phyloP scores from a whole-genome alignment of 2,329 filamentous ascomycete genomes.

The Beauveria bassiana region DNA sequence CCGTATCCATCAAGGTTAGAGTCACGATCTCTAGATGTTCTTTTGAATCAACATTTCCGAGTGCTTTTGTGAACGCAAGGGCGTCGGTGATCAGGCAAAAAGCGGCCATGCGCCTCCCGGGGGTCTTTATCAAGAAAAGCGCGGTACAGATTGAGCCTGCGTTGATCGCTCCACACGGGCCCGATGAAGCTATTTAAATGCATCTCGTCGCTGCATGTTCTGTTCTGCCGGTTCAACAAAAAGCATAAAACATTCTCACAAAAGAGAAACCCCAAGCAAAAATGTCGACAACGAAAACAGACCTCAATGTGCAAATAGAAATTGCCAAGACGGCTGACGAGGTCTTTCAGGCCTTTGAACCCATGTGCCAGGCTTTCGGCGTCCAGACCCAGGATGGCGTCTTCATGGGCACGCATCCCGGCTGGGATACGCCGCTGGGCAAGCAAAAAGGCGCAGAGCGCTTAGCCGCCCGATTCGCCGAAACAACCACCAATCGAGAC shows the following conservation, averaged over 20 bases:
- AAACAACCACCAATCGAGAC: constrained; percentile 29
- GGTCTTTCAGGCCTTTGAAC: constrained; percentile 20
- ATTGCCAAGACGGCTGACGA: constrained; percentile 22
- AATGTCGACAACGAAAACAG: neutral
- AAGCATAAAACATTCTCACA: no score
- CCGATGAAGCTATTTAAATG: no score
- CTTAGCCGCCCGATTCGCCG: constrained; percentile 33
- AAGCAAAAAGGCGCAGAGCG: constrained; percentile 26
- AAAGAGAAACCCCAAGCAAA: neutral
- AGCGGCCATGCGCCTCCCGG: neutral
- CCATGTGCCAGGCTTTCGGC: constrained; percentile 34
- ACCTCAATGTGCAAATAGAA: constrained; percentile 16
- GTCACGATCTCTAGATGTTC: neutral
- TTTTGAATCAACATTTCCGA: neutral
- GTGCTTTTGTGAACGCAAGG: neutral
- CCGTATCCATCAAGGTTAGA: neutral
- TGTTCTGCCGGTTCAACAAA: no score
- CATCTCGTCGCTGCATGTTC: no score
- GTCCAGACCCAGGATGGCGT: constrained; percentile 41
- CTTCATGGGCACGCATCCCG: constrained; percentile 44
- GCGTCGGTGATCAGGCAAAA: neutral
- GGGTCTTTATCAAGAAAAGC: neutral
- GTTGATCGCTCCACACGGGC: neutral
- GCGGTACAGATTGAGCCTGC: neutral
- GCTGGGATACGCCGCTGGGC: constrained; percentile 45